Percentiles rank a stretch among this genome's conserved stretches.
phyloP scores from a whole-genome alignment of 176 grass and related monocot species.

The Eragrostis curvula region DNA sequence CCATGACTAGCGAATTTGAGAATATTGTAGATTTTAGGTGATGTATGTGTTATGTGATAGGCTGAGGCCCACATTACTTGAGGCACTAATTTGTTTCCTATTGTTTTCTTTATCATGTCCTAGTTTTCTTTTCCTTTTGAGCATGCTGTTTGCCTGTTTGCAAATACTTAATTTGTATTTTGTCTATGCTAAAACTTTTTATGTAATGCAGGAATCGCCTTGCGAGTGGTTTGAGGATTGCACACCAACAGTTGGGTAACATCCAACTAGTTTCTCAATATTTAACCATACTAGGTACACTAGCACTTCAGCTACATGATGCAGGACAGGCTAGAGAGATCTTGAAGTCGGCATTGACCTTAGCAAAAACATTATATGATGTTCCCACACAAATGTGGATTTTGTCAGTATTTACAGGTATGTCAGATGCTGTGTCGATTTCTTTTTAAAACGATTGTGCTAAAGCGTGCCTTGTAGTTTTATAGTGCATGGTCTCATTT shows the following conservation, averaged over 20 bases:
- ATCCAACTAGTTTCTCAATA: constrained; percentile 99
- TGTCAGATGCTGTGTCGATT: constrained; percentile 6
- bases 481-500: neutral
- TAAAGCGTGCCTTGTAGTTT: neutral
- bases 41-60: neutral
- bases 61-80: neutral
- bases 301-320: constrained; percentile 94
- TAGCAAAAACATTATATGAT: constrained; percentile 94
- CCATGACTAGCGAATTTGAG: neutral
- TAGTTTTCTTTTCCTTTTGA: neutral
- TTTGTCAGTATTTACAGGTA: constrained; percentile 94
- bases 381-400: constrained; percentile 98
- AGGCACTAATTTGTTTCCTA: neutral
- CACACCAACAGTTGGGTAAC: constrained; percentile 95
- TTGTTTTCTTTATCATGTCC: neutral
- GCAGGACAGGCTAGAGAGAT: constrained; percentile 92
- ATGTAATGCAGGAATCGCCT: constrained; percentile 75
- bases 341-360: constrained; percentile 89
- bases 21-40: constrained; percentile 9
- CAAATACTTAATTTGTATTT: constrained; percentile 13
- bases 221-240: constrained; percentile 96
- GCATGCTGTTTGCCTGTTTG: constrained; percentile 2
- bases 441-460: neutral
- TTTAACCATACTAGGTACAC: constrained; percentile 88
- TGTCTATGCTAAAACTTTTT: constrained; percentile 26